These are phyloP conservation scores for Ophiobolus disseminans DNA, from an alignment of 2,329 filamentous ascomycete species.

Conservation along the genomic window DNA sequence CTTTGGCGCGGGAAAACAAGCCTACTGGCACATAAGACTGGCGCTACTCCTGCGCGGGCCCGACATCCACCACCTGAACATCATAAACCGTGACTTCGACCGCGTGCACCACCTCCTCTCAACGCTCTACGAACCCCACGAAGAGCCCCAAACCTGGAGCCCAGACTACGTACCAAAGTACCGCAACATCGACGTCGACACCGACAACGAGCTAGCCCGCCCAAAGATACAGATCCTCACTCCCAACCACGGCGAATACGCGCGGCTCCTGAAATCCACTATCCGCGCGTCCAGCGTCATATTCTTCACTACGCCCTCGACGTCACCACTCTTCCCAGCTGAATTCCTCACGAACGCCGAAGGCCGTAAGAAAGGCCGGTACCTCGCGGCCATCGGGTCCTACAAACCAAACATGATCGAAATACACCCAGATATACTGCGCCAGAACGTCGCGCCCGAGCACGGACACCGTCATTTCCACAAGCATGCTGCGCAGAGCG, in stretches of 20 bases:
- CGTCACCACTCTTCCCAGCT: slow-evolving; percentile 75
- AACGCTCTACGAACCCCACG: slow-evolving; percentile 61
- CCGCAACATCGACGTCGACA: slow-evolving; percentile 14
- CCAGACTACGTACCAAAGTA: slow-evolving; percentile 22
- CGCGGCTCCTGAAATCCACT: slow-evolving; percentile 72
- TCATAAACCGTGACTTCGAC: slow-evolving; percentile 78
- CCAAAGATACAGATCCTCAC: slow-evolving; percentile 73
- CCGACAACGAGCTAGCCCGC: slow-evolving; percentile 27
- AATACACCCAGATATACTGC: slow-evolving; percentile 77
- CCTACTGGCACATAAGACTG: slow-evolving; percentile 92
- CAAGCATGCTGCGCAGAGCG: slow-evolving; percentile 65
- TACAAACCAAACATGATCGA: slow-evolving; percentile 80
- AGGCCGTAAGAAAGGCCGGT: slow-evolving; percentile 71
- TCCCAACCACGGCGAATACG: slow-evolving; percentile 72
- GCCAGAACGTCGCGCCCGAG: slow-evolving; percentile 65
- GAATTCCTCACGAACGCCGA: slow-evolving; percentile 74
- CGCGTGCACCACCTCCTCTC: slow-evolving; percentile 61
- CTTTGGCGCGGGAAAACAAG: slow-evolving; percentile 88
- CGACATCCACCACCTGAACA: slow-evolving; percentile 79
- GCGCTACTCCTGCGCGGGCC: slow-evolving; percentile 73
- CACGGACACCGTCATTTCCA: slow-evolving; percentile 67
- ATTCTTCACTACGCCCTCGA: slow-evolving; percentile 85
- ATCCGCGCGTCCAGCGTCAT: slow-evolving; percentile 78
- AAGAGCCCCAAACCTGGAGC: slow-evolving; percentile 30
- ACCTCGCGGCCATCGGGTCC: slow-evolving; percentile 76